These are phyloP conservation scores for Alternaria triticina DNA, from an alignment of 2,329 filamentous ascomycete genomes.

Conservation along the genomic window DNA sequence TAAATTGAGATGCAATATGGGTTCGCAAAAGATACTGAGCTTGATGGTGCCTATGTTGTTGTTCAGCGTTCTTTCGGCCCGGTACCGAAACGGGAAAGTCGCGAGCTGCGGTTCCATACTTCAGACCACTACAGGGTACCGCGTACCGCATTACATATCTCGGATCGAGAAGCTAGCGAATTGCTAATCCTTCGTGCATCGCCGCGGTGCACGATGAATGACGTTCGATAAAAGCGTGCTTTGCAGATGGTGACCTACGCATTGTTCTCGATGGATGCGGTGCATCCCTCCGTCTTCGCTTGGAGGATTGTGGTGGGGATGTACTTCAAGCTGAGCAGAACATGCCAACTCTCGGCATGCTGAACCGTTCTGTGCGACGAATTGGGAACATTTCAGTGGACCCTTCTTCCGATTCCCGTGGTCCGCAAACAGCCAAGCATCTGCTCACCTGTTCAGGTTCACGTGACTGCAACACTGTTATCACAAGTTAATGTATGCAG, in stretches of 20 bases:
- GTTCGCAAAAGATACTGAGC: conserved; percentile 3
- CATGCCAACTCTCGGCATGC: neutral
- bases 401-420: neutral
- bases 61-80: neutral
- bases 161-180: neutral
- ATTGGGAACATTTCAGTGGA: neutral
- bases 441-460: neutral
- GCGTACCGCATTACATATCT: neutral
- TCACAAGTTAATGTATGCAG: neutral
- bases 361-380: neutral
- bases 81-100: neutral
- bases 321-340: neutral
- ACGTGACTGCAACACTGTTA: conserved; percentile 4
- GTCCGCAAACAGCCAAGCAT: neutral
- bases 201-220: neutral
- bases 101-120: neutral
- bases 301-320: neutral
- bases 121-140: neutral
- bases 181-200: neutral
- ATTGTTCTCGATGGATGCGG: neutral
- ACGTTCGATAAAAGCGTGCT: neutral
- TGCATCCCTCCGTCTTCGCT: neutral
- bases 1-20: neutral
- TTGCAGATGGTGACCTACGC: neutral
- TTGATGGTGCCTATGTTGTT: neutral